phyloP scores from a whole-genome alignment of 1,284 basidiomycete species.

The Vanrija humicola region DNA sequence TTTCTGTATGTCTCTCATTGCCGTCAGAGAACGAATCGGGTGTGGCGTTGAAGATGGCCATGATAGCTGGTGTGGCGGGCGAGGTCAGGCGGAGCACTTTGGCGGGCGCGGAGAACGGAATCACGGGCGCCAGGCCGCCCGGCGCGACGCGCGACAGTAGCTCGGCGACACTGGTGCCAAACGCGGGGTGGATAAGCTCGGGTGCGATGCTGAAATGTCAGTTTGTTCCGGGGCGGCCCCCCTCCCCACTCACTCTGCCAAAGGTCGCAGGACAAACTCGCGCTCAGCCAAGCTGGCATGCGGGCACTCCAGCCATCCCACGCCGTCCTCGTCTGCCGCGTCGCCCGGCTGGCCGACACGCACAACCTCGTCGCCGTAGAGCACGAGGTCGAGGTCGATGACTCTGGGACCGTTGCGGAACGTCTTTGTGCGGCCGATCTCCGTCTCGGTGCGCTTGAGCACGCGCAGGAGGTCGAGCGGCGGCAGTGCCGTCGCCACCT shows the following conservation, averaged over 20 bases:
- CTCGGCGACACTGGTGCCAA: slow-evolving; percentile 52
- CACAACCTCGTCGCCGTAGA: slow-evolving; percentile 66
- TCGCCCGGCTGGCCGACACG: slow-evolving; percentile 55
- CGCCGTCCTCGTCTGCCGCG: slow-evolving; percentile 52
- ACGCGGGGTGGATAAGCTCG: slow-evolving; percentile 60
- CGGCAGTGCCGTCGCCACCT: slow-evolving; percentile 71
- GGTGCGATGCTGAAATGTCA: slow-evolving; percentile 51
- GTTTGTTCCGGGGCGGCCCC: neutral
- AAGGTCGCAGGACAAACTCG: slow-evolving; percentile 85
- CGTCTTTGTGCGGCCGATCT: slow-evolving; percentile 76
- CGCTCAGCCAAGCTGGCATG: slow-evolving; percentile 78
- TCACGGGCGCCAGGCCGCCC: slow-evolving; percentile 55
- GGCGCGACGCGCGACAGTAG: slow-evolving; percentile 57
- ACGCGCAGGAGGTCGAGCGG: slow-evolving; percentile 63
- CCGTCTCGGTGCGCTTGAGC: slow-evolving; percentile 70
- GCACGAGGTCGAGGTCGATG: slow-evolving; percentile 85
- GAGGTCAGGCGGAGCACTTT: slow-evolving; percentile 53
- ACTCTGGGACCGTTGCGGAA: slow-evolving; percentile 82
- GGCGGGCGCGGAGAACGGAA: slow-evolving; percentile 49
- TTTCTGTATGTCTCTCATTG: slow-evolving; percentile 44
- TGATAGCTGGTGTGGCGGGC: slow-evolving; percentile 61
- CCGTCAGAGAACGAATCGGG: slow-evolving; percentile 98
- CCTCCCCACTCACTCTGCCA: slow-evolving; percentile 66
- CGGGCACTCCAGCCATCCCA: slow-evolving; percentile 70
- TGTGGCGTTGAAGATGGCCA: slow-evolving; percentile 92